phyloP scores from a whole-genome alignment of 148 eudicot genomes.

The Rhododendron kiyosumense region DNA sequence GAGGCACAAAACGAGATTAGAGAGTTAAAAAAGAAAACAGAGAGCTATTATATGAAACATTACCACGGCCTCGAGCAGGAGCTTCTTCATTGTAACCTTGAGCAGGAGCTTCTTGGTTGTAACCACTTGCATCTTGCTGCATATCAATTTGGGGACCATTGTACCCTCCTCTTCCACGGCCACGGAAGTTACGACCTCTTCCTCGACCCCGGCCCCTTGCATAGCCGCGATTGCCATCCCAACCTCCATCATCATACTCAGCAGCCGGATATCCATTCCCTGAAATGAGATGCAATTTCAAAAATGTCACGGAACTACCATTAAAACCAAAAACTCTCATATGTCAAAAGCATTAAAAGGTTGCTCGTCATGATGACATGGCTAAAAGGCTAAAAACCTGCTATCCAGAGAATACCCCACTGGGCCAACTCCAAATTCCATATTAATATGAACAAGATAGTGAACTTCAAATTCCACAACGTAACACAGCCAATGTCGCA shows the following conservation, averaged over 20 bases:
- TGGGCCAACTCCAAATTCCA: neutral
- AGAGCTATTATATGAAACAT: neutral
- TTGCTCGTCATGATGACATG: neutral
- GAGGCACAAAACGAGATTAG: neutral
- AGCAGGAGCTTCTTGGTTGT: conserved; percentile 46
- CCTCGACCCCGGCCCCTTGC: conserved; percentile 79
- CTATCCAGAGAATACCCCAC: neutral
- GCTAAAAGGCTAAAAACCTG: neutral
- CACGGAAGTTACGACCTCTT: conserved; percentile 66
- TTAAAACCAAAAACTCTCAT: neutral
- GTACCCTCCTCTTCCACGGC: conserved; percentile 70
- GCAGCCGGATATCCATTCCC: conserved; percentile 59
- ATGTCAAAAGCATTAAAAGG: neutral
- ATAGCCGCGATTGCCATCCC: conserved; percentile 63
- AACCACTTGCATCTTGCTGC: conserved; percentile 54
- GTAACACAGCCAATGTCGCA: neutral
- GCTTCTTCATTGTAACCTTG: conserved; percentile 40
- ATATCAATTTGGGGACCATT: conserved; percentile 48
- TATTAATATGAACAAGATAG: neutral
- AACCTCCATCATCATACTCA: conserved; percentile 84
- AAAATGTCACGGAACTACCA: neutral
- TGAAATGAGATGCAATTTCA: conserved; percentile 19
- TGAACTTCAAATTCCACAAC: neutral
- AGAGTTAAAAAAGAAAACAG: neutral
- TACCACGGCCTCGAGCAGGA: conserved; percentile 52